Base-by-base conservation (phyloP, 1,284 basidiomycete species). In the Phlebopus sp. region DNA sequence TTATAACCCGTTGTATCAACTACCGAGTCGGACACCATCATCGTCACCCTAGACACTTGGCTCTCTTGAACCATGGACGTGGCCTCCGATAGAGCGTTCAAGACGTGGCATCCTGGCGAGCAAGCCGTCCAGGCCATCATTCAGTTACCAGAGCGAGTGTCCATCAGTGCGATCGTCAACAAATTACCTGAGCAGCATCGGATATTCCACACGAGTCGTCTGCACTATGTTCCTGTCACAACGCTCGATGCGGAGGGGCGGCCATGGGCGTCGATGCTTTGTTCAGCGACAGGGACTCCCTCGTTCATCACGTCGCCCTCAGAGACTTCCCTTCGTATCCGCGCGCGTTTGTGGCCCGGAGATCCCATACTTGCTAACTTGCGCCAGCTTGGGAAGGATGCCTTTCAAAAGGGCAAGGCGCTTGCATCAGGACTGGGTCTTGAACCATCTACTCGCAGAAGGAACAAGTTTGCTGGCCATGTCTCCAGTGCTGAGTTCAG, bases 401-500 rank as follows among this genome's bases (percentile, higher is more conserved):
- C 17, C 21, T 37, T 15, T 21, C 21, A 51, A 29, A 14, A 42
- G 25, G 49, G 41, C 21, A 29, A 59, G 9, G 62, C 68, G 46
- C 60, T 81, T 8, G 63, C 76, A 17, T 80, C 80, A 2, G 82
- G 82, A 0, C 72, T 84, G 29, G 82, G 82, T 3, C 73, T 84
- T 25, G 79, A 84, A 53, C 72, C 80, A 37, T 59, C 72, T 8
- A 80, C 78, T 0, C 62, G 82, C 27, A 59, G 80, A 50, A 68
- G 82, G 50, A 83, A 84, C 55, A 84, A 84, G 59, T 77, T 84
- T 52, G 78, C 79, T 1, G 82, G 82, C 0, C 55, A 57, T 29
- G 63, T 79, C 17, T 58, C 56, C 2, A 65, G 62, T 15, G 49
- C 73, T 5, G 54, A 64, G 8, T 50, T 52, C 37, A 30, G 39